Evolutionary conservation across 257 asterid genomes (phyloP).

Genomic region (Solanum acaule): DNA sequence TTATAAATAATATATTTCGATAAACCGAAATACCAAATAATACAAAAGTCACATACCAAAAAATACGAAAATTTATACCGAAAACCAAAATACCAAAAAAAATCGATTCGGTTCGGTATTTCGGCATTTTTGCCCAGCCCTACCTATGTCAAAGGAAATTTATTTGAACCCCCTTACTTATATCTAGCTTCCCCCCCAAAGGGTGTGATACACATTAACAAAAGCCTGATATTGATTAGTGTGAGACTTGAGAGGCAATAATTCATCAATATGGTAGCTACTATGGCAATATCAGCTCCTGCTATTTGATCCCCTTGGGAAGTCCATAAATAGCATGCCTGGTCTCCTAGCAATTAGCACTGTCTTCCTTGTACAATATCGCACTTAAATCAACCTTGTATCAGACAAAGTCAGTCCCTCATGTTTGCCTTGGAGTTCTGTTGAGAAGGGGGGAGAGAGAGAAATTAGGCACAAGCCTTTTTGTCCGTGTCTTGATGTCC

Average conservation of each 20-base stretch:
- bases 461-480: not conserved
- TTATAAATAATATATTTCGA: too few species aligned
- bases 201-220: not conserved
- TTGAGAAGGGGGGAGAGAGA: not conserved
- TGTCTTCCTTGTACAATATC: not conserved
- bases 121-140: too few species aligned
- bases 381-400: not conserved
- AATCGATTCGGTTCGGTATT: too few species aligned
- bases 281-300: not conserved
- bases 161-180: not conserved
- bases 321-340: not conserved
- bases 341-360: not conserved
- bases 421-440: not conserved
- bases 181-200: not conserved
- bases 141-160: too few species aligned
- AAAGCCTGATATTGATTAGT: not conserved
- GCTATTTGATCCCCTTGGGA: not conserved
- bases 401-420: not conserved
- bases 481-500: not conserved
- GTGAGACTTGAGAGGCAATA: not conserved
- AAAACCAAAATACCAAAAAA: too few species aligned
- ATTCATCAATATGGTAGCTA: not conserved
- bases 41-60: too few species aligned
- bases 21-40: too few species aligned
- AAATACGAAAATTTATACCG: too few species aligned